Evolutionary conservation across 2,329 filamentous ascomycete species (phyloP), one percentile per base, ranked within the genome.

Genomic region (Tolypocladium amazonense): DNA sequence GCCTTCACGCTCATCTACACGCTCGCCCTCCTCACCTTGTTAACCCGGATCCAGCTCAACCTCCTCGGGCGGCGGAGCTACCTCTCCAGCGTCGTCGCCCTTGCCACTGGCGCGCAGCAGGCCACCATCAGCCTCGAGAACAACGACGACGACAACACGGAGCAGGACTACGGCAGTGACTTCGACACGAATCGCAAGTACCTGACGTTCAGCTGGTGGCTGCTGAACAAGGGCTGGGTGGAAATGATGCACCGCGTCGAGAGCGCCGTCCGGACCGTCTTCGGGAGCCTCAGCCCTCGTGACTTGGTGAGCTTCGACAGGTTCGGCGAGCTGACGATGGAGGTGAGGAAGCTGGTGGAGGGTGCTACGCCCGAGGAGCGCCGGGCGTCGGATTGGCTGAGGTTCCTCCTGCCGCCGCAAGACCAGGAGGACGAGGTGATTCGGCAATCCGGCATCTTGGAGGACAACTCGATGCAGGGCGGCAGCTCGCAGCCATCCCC

Each of bases 121-220:
- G 85, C 88, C 4, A 88, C 86, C 52, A 99, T 99, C 71, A 92
- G 83, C 67, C 81, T 97, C 23, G 92, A 97, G 76, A 94, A 97
- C 73, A 87, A 95, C 69, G 93, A 97, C 70, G 92, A 97, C 71
- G 90, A 94, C 70, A 88, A 88, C 68, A 80, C 83, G 23, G 89
- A 93, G 58, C 88, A 92, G 67, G 83, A 86, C 4, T 92, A 95
- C 70, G 92, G 92, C 53, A 93, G 89, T 72, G 94, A 99, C 73
- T 97, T 96, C 66, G 92, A 97, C 73, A 96, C 92, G 39, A 99
- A 99, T 74, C 83, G 92, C 66, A 89, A 90, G 69, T 99, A 97
- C 70, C 80, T 99, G 56, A 95, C 92, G 47, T 96, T 97, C 72
- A 96, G 91, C 75, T 99, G 94, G 94, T 99, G 93, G 92, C 78